Base-by-base conservation (phyloP, 164 flowering plant genomes). In the Platanus orientalis region DNA sequence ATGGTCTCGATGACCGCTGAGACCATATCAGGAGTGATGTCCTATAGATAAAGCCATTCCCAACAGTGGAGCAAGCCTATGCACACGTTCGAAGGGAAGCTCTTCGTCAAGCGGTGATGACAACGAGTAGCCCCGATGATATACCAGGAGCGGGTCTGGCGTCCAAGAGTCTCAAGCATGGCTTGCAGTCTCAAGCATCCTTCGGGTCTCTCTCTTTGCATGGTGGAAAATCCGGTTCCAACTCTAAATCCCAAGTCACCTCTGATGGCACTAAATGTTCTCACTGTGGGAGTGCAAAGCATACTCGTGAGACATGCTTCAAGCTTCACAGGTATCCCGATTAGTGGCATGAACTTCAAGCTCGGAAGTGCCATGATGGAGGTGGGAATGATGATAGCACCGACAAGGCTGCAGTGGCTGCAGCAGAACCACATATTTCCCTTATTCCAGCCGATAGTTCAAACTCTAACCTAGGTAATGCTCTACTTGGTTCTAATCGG, bases 281-380 rank as follows among this genome's bases (percentile, higher is more conserved):
- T 54, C 54, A 64, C 28, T 64, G 12, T 64, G 61, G 60, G 6
- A 36, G 55, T n/a, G 1, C 48, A 0, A 34, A 50, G 24, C 57
- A 62, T 23, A 62, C 47, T 25, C 25, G 57, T 24, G 65, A 62
- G 65, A 62, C 45, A 5, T 62, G 50, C 25, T 62, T 62, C 57
- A 62, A 51, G 42, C 47, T 51, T 28, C 45, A 52, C 16, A 49
- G 58, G 19, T 62, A 62, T 62, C 65, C 1, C 16, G 49, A 62
- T 29, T 62, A 48, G 65, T 62, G 65, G 49, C 48, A 52, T 17
- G 32, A 62, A 21, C 47, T 51, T 17, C 50, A 62, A 29, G 56
- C 17, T 13, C 14, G n/a, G 32, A 51, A 62, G 23, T 4, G 39
- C 6, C 34, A 34, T 59, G 52, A 59, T 28, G 34, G 52, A 21